Evolutionary conservation across 2,329 filamentous ascomycete genomes (phyloP), one percentile per base, ranked within the genome.

Genomic region (Colletotrichum truncatum): DNA sequence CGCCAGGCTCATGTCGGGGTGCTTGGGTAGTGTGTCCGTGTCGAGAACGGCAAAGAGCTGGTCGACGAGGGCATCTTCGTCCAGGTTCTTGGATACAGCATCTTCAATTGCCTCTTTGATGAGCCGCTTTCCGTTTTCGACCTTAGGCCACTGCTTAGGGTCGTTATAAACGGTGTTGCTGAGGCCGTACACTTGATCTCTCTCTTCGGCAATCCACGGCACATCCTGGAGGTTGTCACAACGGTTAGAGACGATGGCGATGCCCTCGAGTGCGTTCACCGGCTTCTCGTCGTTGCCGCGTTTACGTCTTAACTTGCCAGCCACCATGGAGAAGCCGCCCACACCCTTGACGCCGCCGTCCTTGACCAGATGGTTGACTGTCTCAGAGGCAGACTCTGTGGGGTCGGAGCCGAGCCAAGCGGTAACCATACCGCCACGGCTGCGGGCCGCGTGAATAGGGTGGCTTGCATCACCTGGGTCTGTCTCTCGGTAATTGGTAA

Each of bases 311-410:
- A 91, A 77, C 71, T 88, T 89, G 8, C 87, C 87, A 67, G 88
- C 90, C n/a, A 90, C 80, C 72, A 91, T 83, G 23, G 87, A 89
- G 73, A 91, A 91, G 0, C 89, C 89, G 6, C 89, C 89, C 14
- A 91, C 86, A 52, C 86, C 87, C 70, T 85, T 85, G 21, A 89
- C 83, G 9, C 85, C 81, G 21, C 80, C 80, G 26, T 82, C 82
- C 39, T 82, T 79, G 51, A 89, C 80, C 70, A 89, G 78, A 9
- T 79, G 77, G 56, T 81, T 72, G 14, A 89, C 85, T 69, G 87
- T 88, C 3, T 83, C 75, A 30, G 79, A 74, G 2, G 86, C 80
- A 14, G 77, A 76, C 70, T 86, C 81, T n/a, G 79, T 76, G 1
- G 81, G 77, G 10, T 82, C 76, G 21, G 81, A 82, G 3, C 81